A percentile compares a stretch with the other conserved stretches of the same genome.
Conservation (phyloP, 306 rosid species). For the Lathyrus tuberosus region DNA sequence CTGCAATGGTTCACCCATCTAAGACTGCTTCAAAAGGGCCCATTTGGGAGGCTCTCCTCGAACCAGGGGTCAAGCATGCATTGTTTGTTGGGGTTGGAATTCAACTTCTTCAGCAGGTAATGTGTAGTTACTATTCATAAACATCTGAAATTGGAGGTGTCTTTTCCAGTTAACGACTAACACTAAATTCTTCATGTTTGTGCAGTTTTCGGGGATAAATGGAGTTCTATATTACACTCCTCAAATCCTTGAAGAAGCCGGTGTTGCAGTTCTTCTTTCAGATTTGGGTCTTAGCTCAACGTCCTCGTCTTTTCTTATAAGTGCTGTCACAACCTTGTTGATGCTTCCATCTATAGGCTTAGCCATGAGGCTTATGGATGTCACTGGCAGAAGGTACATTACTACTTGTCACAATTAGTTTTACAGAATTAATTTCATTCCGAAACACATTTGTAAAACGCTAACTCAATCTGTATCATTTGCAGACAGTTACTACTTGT, state of each 20-base stretch:
- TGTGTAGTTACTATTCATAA: slow-evolving; percentile 28
- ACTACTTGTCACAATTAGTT: too few species aligned
- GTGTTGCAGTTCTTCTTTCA: slow-evolving; percentile 75
- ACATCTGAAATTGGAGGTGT: slow-evolving; percentile 20
- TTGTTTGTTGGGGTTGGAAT: slow-evolving; percentile 77
- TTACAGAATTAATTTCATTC: background rate
- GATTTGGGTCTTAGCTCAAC: slow-evolving; percentile 57
- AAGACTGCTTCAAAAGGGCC: slow-evolving; percentile 67
- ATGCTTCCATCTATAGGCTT: slow-evolving; percentile 80
- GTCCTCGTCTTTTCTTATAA: slow-evolving; percentile 76
- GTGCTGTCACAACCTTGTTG: slow-evolving; percentile 77
- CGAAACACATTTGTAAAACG: background rate
- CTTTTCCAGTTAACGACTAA: slow-evolving; percentile 13
- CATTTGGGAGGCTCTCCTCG: slow-evolving; percentile 69
- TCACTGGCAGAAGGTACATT: slow-evolving; percentile 69
- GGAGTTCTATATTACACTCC: slow-evolving; percentile 93
- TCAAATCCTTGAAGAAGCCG: slow-evolving; percentile 84
- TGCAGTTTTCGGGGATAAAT: slow-evolving; percentile 81
- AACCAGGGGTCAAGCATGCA: slow-evolving; percentile 84
- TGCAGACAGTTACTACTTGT: slow-evolving; percentile 68
- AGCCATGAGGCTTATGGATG: slow-evolving; percentile 80
- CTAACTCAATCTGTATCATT: slow-evolving; percentile 20
- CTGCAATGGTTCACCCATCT: slow-evolving; percentile 88
- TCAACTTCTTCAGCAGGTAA: slow-evolving; percentile 88
- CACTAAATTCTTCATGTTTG: slow-evolving; percentile 29